Evolutionary conservation across 257 asterid species (phyloP).

Genomic region (Nicotiana obtusifolia): DNA sequence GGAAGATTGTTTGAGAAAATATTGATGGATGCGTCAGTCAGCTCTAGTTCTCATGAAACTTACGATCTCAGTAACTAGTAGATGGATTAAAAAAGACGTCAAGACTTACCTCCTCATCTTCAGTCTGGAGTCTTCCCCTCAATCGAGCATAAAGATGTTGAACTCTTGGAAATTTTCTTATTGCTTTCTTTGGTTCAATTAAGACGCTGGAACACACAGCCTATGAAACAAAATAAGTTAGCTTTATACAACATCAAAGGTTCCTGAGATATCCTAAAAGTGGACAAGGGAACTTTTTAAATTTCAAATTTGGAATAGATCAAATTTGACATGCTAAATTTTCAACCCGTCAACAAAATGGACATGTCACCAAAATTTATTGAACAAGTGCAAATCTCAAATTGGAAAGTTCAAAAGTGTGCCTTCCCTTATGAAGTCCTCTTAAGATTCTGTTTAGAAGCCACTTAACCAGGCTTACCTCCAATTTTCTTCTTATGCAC

Average conservation of each 20-base stretch:
- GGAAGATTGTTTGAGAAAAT: neutral
- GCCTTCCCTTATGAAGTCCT: neutral
- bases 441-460: neutral
- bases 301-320: neutral
- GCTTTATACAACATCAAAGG: conserved; percentile 6
- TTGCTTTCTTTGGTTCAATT: conserved; percentile 72
- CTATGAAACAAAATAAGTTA: conserved; percentile 30
- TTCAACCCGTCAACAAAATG: neutral
- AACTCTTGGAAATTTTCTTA: conserved; percentile 74
- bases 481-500: conserved; percentile 62
- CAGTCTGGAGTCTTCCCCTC: conserved; percentile 55
- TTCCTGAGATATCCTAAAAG: neutral
- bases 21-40: neutral
- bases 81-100: neutral
- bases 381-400: neutral
- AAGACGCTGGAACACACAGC: conserved; percentile 54
- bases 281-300: neutral
- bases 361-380: neutral
- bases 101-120: conserved; percentile 73
- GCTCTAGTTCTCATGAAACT: neutral
- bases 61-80: neutral
- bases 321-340: neutral
- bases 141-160: conserved; percentile 93
- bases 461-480: conserved; percentile 47
- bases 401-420: neutral